Conservation (phyloP, 2,329 filamentous ascomycete species). For the Aureobasidium sp. region DNA sequence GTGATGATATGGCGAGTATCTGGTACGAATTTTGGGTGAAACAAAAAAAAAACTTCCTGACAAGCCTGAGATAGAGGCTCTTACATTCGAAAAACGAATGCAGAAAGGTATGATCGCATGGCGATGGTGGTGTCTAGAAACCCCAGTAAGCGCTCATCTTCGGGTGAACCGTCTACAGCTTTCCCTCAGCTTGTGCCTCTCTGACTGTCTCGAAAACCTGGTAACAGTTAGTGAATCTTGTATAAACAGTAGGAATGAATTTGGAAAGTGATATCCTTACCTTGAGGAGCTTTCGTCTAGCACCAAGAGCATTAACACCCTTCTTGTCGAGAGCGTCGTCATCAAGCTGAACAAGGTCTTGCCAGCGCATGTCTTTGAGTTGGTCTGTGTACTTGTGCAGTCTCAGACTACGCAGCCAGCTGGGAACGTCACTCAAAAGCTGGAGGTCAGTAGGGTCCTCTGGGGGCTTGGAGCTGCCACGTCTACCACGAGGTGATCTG, state of each 20-base stretch:
- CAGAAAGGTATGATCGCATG: neutral
- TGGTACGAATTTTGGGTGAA: neutral
- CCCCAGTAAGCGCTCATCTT: neutral
- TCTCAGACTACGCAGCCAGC: constrained; percentile 87
- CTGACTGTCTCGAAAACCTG: constrained; percentile 92
- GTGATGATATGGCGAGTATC: constrained; percentile 3
- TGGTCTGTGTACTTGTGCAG: constrained; percentile 99
- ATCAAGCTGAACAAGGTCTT: constrained; percentile 81
- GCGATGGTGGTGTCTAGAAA: neutral
- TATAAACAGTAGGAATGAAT: neutral
- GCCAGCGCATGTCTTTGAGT: constrained; percentile 95
- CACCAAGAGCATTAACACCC: constrained; percentile 90
- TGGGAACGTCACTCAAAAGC: constrained; percentile 88
- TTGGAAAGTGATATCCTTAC: constrained; percentile 38
- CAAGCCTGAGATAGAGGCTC: neutral
- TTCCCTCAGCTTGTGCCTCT: constrained; percentile 45
- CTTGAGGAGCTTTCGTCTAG: constrained; percentile 96
- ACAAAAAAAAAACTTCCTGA: constrained; percentile 1
- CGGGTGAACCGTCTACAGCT: constrained; percentile 18
- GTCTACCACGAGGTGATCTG: constrained; percentile 80
- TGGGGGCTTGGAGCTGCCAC: constrained; percentile 92
- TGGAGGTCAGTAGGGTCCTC: constrained; percentile 92
- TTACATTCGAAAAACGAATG: neutral
- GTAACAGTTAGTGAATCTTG: constrained; percentile 24
- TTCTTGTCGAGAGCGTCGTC: constrained; percentile 88